Evolutionary conservation across 2,329 filamentous ascomycete species (phyloP).

Genomic region (Trichophyton schoenleinii): DNA sequence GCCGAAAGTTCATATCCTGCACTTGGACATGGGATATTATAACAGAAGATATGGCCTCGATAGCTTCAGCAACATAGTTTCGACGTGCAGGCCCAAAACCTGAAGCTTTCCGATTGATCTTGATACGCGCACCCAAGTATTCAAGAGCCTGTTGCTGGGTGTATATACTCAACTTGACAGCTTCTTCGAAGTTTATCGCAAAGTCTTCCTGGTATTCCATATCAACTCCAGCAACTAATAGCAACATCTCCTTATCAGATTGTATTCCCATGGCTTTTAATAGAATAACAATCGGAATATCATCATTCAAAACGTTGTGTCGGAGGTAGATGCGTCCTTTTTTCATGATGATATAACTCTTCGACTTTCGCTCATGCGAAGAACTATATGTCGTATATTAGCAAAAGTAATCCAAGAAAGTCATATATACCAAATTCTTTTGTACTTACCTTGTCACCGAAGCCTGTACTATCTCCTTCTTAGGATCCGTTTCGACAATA

Average conservation of each 20-base stretch:
- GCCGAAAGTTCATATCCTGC: constrained; percentile 80
- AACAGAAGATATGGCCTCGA: constrained; percentile 84
- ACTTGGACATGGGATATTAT: constrained; percentile 93
- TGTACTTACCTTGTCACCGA: constrained; percentile 59
- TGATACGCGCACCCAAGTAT: constrained; percentile 74
- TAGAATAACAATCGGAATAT: constrained; percentile 87
- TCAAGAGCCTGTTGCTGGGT: constrained; percentile 94
- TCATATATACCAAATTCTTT: too few relatives aligned
- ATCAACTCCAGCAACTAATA: constrained; percentile 79
- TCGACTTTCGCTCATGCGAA: constrained; percentile 93
- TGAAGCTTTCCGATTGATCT: constrained; percentile 61
- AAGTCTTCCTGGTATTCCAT: constrained; percentile 89
- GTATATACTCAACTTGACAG: constrained; percentile 67
- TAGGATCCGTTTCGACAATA: constrained; percentile 84
- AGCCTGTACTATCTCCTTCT: constrained; percentile 86
- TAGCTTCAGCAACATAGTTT: constrained; percentile 78
- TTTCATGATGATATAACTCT: constrained; percentile 89
- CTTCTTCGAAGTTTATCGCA: constrained; percentile 87
- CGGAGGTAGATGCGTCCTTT: constrained; percentile 81
- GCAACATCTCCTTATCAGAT: constrained; percentile 87
- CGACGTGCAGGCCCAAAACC: constrained; percentile 46
- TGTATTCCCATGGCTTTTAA: constrained; percentile 88
- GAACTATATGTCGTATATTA: constrained; percentile 48
- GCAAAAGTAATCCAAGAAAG: neutral
- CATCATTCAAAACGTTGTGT: constrained; percentile 86